Percentiles rank a stretch among this genome's conserved stretches.
phyloP scores from a whole-genome alignment of 2,329 filamentous ascomycete genomes.

The Phialocephala subalpina region DNA sequence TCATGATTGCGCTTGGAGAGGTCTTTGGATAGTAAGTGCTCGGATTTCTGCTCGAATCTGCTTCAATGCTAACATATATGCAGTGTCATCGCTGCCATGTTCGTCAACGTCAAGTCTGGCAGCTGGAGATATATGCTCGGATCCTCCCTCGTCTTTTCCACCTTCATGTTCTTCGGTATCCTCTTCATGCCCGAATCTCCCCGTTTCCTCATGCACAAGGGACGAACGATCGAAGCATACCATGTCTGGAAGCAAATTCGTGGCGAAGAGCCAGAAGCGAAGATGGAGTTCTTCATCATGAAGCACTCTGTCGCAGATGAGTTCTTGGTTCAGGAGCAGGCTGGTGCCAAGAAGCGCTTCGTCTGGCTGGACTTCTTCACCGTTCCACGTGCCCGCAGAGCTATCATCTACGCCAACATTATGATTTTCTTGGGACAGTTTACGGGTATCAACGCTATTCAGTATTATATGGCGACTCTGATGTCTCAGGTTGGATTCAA shows the following conservation, averaged over 20 bases:
- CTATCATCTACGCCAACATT: constrained; percentile 72
- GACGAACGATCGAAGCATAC: constrained; percentile 64
- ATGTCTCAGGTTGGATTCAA: constrained; percentile 75
- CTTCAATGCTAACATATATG: not conserved
- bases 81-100: constrained; percentile 72
- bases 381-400: constrained; percentile 70
- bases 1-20: constrained; percentile 79
- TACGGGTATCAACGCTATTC: constrained; percentile 71
- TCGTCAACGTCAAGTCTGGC: constrained; percentile 67
- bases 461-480: constrained; percentile 76
- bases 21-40: constrained; percentile 66
- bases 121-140: constrained; percentile 80
- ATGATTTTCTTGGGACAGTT: constrained; percentile 77
- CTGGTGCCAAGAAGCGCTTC: constrained; percentile 58
- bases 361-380: constrained; percentile 80
- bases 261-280: constrained; percentile 63
- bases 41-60: not conserved
- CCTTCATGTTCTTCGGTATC: constrained; percentile 69
- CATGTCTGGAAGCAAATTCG: constrained; percentile 78
- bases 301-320: constrained; percentile 68
- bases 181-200: constrained; percentile 76
- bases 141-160: constrained; percentile 75
- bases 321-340: constrained; percentile 57
- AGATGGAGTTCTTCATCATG: constrained; percentile 78
- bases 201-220: constrained; percentile 75